These are phyloP conservation scores for Agrocybe praecox DNA, from an alignment of 768 basidiomycete species.

Conservation along the genomic window DNA sequence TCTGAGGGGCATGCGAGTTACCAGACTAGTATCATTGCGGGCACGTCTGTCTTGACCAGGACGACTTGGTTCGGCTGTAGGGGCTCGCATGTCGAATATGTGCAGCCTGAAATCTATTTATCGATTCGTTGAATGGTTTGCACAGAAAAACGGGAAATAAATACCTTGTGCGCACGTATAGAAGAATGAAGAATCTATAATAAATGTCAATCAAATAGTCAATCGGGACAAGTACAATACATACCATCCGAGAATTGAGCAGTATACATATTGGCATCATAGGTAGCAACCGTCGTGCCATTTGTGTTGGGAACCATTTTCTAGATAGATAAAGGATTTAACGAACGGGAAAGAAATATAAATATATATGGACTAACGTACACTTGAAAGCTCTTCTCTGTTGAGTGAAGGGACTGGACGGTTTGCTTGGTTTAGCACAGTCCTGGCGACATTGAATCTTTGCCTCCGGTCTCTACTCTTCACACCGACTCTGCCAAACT, in stretches of 20 bases:
- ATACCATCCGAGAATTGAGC: constrained; percentile 82
- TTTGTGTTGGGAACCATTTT: constrained; percentile 76
- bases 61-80: constrained; percentile 28
- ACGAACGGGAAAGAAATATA: constrained; percentile 3
- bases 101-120: constrained; percentile 81
- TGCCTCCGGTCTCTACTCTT: constrained; percentile 47
- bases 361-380: constrained; percentile 32
- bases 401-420: constrained; percentile 31
- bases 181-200: constrained; percentile 83
- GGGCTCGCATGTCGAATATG: constrained; percentile 77
- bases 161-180: constrained; percentile 89
- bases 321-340: constrained; percentile 36
- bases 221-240: constrained; percentile 2
- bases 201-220: constrained; percentile 6
- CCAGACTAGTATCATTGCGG: constrained; percentile 27
- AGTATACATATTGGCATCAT: constrained; percentile 76
- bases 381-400: constrained; percentile 59
- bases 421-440: constrained; percentile 44
- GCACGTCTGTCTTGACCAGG: constrained; percentile 12
- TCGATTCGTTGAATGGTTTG: background rate
- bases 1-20: constrained; percentile 47
- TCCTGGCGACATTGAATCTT: constrained; percentile 49
- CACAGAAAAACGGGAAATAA: constrained; percentile 1
- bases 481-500: constrained; percentile 70
- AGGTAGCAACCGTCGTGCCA: constrained; percentile 78